Evolutionary conservation across 1,139 yeast genomes (phyloP).

Genomic region (Zygosaccharomyces sapae): DNA sequence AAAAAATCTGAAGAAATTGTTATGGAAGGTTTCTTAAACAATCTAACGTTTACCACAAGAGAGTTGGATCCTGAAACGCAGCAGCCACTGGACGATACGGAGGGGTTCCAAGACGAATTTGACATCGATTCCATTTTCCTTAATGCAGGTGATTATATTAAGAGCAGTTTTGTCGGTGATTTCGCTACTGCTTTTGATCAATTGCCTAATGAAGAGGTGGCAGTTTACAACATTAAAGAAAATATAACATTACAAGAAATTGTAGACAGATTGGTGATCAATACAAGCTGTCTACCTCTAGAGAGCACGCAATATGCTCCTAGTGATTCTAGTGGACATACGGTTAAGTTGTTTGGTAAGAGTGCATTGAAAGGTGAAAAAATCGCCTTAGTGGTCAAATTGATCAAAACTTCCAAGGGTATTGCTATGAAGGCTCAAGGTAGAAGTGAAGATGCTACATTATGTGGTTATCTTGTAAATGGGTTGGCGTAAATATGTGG

Average conservation of each 20-base stretch:
- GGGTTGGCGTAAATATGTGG: conserved; percentile 33
- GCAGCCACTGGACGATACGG: conserved; percentile 64
- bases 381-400: conserved; percentile 64
- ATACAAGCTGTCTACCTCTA: conserved; percentile 61
- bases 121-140: conserved; percentile 78
- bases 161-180: conserved; percentile 73
- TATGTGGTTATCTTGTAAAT: conserved; percentile 47
- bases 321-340: conserved; percentile 58
- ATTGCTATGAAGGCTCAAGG: conserved; percentile 75
- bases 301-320: conserved; percentile 72
- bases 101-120: conserved; percentile 91
- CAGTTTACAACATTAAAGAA: conserved; percentile 55
- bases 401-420: conserved; percentile 70
- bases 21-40: conserved; percentile 59
- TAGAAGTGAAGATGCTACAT: conserved; percentile 56
- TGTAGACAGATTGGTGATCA: conserved; percentile 45
- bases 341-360: conserved; percentile 78
- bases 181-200: conserved; percentile 75
- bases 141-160: conserved; percentile 75
- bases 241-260: conserved; percentile 47
- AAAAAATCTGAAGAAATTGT: conserved; percentile 48
- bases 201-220: conserved; percentile 54
- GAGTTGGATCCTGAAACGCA: conserved; percentile 77
- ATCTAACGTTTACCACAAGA: conserved; percentile 69
- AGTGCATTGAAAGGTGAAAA: conserved; percentile 62